Percentiles rank a stretch among this genome's conserved stretches.
phyloP scores from a whole-genome alignment of 371 early-diverging fungal species.

The Apophysomyces elegans region DNA sequence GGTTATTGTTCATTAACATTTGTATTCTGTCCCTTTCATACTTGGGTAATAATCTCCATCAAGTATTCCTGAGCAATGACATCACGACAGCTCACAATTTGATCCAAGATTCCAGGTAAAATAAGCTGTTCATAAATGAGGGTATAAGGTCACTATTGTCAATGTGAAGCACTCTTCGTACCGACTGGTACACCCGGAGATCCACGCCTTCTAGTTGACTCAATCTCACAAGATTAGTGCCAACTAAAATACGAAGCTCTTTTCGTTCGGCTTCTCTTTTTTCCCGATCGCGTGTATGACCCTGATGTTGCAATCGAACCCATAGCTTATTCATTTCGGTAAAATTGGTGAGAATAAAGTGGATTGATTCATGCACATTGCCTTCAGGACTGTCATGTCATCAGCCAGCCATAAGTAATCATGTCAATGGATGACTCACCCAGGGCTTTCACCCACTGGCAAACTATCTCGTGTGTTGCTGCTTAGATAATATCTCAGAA shows the following conservation, averaged over 20 bases:
- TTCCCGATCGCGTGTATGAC: conserved; percentile 88
- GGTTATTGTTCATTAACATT: background rate
- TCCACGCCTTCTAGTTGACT: conserved; percentile 86
- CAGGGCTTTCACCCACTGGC: conserved; percentile 58
- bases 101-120: conserved; percentile 88
- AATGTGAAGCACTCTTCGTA: conserved; percentile 19
- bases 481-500: conserved; percentile 89
- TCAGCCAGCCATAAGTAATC: conserved; percentile 2
- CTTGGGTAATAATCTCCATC: conserved; percentile 96
- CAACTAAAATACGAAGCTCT: conserved; percentile 92
- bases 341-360: conserved; percentile 92
- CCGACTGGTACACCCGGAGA: conserved; percentile 74
- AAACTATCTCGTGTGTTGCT: conserved; percentile 91
- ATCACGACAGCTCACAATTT: conserved; percentile 92
- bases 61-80: conserved; percentile 96
- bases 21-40: conserved; percentile 28
- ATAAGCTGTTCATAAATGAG: conserved; percentile 52
- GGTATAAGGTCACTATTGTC: background rate
- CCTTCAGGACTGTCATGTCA: conserved; percentile 62
- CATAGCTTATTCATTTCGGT: conserved; percentile 98
- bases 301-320: conserved; percentile 95
- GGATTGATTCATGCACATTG: conserved; percentile 80
- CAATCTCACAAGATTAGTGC: conserved; percentile 88
- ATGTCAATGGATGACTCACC: conserved; percentile 33
- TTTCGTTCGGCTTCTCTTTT: conserved; percentile 91